phyloP scores from a whole-genome alignment of 768 basidiomycete genomes.

The Myochromella boudieri region DNA sequence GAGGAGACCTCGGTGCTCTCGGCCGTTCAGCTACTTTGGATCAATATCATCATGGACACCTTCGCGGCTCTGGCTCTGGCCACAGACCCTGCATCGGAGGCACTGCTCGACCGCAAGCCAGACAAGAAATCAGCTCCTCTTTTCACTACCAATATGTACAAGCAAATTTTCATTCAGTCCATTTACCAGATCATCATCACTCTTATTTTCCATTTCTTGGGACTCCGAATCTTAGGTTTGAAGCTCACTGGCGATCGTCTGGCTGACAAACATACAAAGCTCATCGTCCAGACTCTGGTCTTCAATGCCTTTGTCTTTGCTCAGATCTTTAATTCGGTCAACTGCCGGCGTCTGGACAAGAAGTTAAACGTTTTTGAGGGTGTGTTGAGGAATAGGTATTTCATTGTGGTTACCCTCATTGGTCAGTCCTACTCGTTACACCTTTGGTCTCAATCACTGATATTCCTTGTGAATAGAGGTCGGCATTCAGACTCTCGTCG shows the following conservation, averaged over 20 bases:
- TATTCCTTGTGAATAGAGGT: slow-evolving; percentile 57
- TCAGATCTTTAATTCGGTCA: slow-evolving; percentile 95
- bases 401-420: slow-evolving; percentile 79
- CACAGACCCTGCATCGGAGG: slow-evolving; percentile 87
- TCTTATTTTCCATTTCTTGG: slow-evolving; percentile 88
- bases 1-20: slow-evolving; percentile 84
- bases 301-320: slow-evolving; percentile 99
- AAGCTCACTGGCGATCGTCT: slow-evolving; percentile 30
- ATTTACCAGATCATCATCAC: slow-evolving; percentile 81
- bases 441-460: neutral
- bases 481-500: slow-evolving; percentile 81
- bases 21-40: slow-evolving; percentile 97
- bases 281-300: slow-evolving; percentile 77
- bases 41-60: slow-evolving; percentile 98
- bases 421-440: slow-evolving; percentile 54
- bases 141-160: slow-evolving; percentile 94
- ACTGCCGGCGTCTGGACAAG: slow-evolving; percentile 84
- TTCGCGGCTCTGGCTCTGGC: slow-evolving; percentile 98
- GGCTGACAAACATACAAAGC: slow-evolving; percentile 33
- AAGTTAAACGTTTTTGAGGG: slow-evolving; percentile 89
- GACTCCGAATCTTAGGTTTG: slow-evolving; percentile 67
- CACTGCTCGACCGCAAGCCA: slow-evolving; percentile 84
- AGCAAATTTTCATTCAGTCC: slow-evolving; percentile 91
- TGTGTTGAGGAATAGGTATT: slow-evolving; percentile 76
- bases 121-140: slow-evolving; percentile 87